Conservation (phyloP, 208 protist genomes). For the Trypanosoma platydactyli region DNA sequence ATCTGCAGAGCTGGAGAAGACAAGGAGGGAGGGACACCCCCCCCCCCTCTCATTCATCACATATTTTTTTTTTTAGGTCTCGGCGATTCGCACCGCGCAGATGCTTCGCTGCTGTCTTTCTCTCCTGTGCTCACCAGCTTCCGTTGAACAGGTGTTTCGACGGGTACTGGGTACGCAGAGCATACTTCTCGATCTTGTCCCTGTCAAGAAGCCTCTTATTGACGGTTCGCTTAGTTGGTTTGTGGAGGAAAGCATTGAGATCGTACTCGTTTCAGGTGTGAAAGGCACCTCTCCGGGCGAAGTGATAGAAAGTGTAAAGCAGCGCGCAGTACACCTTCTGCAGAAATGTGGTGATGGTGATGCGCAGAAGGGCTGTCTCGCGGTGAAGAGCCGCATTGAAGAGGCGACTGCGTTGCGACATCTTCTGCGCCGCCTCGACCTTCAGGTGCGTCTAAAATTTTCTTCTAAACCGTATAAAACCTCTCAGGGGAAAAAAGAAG, state of each 20-base stretch:
- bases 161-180: constrained; percentile 21
- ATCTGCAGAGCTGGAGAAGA: neutral
- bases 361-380: constrained; percentile 16
- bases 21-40: neutral
- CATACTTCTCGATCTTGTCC: constrained; percentile 28
- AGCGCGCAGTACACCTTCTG: constrained; percentile 10
- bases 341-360: constrained; percentile 24
- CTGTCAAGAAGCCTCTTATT: constrained; percentile 31
- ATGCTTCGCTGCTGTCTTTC: constrained; percentile 21
- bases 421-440: constrained; percentile 19
- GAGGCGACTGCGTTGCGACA: neutral
- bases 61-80: neutral
- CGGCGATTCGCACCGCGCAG: neutral
- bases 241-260: constrained; percentile 27
- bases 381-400: constrained; percentile 10
- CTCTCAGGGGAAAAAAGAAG: neutral
- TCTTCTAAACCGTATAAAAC: neutral
- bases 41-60: neutral
- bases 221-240: constrained; percentile 33
- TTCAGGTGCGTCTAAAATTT: constrained; percentile 22
- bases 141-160: constrained; percentile 16
- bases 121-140: constrained; percentile 11
- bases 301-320: constrained; percentile 24
- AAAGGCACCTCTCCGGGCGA: constrained; percentile 20
- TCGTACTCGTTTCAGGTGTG: constrained; percentile 30